phyloP scores from a whole-genome alignment of 1,284 basidiomycete species.

The Moesziomyces sp. region DNA sequence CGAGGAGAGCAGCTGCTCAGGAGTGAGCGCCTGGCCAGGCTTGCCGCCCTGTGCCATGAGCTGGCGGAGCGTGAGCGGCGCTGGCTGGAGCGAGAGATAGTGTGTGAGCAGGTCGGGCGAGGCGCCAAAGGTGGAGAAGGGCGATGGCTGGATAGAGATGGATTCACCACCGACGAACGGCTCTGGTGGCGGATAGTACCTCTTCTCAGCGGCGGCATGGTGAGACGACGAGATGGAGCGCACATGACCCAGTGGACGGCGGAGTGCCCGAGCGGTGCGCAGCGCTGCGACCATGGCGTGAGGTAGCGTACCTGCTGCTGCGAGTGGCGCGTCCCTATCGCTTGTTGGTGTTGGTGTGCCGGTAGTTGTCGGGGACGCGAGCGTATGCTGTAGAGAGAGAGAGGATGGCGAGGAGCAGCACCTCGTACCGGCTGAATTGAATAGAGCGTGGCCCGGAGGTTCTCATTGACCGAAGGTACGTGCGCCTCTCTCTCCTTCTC shows the following conservation, averaged over 20 bases:
- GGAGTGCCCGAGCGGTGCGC: conserved; percentile 12
- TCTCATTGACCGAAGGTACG: conserved; percentile 4
- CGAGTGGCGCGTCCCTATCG: no score
- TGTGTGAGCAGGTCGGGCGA: conserved; percentile 55
- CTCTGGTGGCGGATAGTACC: conserved; percentile 50
- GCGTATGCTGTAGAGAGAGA: no score
- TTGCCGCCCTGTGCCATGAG: conserved; percentile 59
- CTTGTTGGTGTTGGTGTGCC: no score
- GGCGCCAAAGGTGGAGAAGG: conserved; percentile 60
- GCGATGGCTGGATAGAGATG: conserved; percentile 31
- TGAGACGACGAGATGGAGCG: conserved; percentile 20
- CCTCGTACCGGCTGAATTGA: no score
- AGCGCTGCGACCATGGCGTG: conserved; percentile 9
- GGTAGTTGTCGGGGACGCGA: no score
- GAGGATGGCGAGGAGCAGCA: no score
- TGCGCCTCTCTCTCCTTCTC: not conserved
- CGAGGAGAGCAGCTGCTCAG: conserved; percentile 58
- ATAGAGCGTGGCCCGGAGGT: no score
- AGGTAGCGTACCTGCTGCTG: not conserved
- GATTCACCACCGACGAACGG: conserved; percentile 25
- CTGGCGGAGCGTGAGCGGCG: conserved; percentile 57
- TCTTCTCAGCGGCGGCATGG: conserved; percentile 16
- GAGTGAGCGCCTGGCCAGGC: conserved; percentile 50
- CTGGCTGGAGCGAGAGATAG: conserved; percentile 56
- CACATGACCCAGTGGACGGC: not conserved